Evolutionary conservation across 2,329 filamentous ascomycete genomes (phyloP).

Genomic region (Fusarium newnesense): DNA sequence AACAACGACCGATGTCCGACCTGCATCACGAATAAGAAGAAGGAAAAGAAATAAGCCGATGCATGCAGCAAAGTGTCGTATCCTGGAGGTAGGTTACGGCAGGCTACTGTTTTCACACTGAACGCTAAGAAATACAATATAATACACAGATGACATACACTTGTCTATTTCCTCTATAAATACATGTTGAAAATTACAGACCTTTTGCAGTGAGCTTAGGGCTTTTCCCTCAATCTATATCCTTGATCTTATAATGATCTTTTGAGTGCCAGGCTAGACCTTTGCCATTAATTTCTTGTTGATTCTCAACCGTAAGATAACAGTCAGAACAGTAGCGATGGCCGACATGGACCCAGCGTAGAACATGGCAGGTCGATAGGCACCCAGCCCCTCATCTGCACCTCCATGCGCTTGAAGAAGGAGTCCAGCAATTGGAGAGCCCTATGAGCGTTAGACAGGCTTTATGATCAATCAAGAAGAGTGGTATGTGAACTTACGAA

Average conservation of each 20-base stretch:
- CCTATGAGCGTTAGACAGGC: slow-evolving; percentile 46
- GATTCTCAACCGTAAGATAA: slow-evolving; percentile 14
- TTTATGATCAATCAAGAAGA: accelerated
- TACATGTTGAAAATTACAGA: background rate
- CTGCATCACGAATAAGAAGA: background rate
- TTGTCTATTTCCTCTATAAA: no score
- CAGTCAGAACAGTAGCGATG: slow-evolving; percentile 13
- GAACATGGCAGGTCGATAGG: slow-evolving; percentile 70
- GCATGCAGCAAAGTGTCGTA: no score
- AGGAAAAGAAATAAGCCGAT: background rate
- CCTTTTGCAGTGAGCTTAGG: background rate
- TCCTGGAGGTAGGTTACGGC: no score
- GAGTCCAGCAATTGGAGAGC: slow-evolving; percentile 70
- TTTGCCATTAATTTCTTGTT: slow-evolving; percentile 10
- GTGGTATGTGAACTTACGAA: slow-evolving; percentile 54
- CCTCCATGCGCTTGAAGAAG: slow-evolving; percentile 66
- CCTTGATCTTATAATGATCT: accelerated
- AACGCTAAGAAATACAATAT: no score
- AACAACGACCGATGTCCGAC: background rate
- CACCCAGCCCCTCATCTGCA: slow-evolving; percentile 57
- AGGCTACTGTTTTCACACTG: background rate
- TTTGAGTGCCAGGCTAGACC: background rate
- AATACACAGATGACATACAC: no score
- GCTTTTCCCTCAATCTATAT: background rate
- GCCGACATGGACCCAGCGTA: slow-evolving; percentile 59